Percentiles rank a stretch among this genome's conserved stretches.
Conservation (phyloP, 2,329 filamentous ascomycete genomes). For the Calonectria crousiana region DNA sequence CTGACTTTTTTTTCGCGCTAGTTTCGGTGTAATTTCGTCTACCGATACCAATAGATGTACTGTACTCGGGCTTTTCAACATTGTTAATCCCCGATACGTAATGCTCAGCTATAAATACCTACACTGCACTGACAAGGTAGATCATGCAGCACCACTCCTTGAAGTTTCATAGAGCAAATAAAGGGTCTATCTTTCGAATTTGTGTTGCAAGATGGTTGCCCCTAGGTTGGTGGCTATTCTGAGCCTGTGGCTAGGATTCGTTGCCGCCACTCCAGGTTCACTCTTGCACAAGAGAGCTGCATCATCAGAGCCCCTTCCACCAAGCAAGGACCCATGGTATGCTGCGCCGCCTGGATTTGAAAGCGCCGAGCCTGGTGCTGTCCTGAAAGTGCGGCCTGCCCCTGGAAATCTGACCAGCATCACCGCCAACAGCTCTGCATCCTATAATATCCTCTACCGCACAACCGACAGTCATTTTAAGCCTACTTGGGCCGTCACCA, state of each 20-base stretch:
- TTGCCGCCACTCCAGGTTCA: background rate
- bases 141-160: background rate
- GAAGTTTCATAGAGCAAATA: background rate
- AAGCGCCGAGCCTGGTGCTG: constrained; percentile 32
- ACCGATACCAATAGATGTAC: background rate
- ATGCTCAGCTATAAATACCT: background rate
- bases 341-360: constrained; percentile 35
- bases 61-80: background rate
- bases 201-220: background rate
- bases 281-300: constrained; percentile 18
- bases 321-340: constrained; percentile 43
- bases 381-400: constrained; percentile 37
- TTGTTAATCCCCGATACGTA: background rate
- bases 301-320: constrained; percentile 26
- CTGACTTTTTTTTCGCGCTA: background rate
- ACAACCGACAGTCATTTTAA: constrained; percentile 43
- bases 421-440: constrained; percentile 33
- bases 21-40: background rate
- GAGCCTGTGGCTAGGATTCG: background rate
- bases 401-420: constrained; percentile 38
- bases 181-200: background rate
- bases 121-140: background rate
- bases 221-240: background rate
- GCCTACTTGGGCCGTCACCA: constrained; percentile 41
- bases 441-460: constrained; percentile 40